Evolutionary conservation across 192 early-diverging fungal species (phyloP), one percentile per base, ranked within the genome.

Genomic region (Backusella australiensis): DNA sequence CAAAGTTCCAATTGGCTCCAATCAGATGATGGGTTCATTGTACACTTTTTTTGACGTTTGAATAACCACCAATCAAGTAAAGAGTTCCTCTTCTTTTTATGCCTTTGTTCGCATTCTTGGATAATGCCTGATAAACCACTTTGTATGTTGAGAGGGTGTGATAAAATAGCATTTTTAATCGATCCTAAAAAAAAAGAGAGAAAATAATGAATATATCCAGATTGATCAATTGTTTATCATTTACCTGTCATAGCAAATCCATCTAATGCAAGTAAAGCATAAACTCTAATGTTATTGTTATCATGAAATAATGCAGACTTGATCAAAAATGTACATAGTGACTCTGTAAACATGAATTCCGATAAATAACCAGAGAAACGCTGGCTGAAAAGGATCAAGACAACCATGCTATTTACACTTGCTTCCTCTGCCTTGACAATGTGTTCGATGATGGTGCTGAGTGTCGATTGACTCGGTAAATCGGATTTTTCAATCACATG

Each of bases 401-500:
- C 77, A n/a, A 21, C 73, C 77, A 29, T 59, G 69, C 17, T 81
- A 49, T 1, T 80, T 52, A 68, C 74, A 75, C 44, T 69, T 63
- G 39, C 3, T n/a, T 77, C 65, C 12, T 81, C 23, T 44, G 67
- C 32, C 42, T 82, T 84, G 11, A 85, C 19, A 1, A 49, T 49
- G 19, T 49, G 72, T 52, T 88, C 87, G 29, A 75, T 81, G 12
- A 88, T 63, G 36, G 85, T 17, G 19, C 77, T 71, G 67, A 77
- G 73, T 26, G 85, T 82, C 34, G 84, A 73, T 34, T 67, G 70
- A 7, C 79, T 63, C 7, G 87, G 87, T 26, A 88, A 65, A 3
- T 82, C 82, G 11, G 87, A 86, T 78, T 80, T 83, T 68, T 88
- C 87, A 36, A 88, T 87, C 41, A 88, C 82, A 69, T 88, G 87